Conservation (phyloP, 768 basidiomycete genomes). For the Lactarius trivialis region DNA sequence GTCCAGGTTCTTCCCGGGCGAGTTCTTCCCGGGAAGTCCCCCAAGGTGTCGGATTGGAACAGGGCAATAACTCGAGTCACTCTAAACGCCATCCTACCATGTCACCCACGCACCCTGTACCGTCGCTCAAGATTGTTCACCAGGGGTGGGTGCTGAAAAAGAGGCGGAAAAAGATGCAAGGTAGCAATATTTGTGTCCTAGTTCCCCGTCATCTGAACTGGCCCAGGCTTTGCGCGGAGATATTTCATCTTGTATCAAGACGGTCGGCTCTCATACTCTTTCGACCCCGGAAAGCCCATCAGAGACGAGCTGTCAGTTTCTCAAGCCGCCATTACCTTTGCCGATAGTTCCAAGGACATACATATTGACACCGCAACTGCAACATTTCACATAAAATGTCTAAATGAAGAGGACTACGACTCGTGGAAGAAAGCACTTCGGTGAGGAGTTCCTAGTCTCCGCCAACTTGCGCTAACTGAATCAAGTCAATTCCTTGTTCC, state of each 20-base stretch:
- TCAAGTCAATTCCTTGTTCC: conserved; percentile 58
- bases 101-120: background rate
- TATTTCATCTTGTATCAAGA: conserved; percentile 67
- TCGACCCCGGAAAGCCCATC: conserved; percentile 62
- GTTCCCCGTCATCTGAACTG: background rate
- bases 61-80: conserved; percentile 1
- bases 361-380: conserved; percentile 71
- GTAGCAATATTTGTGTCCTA: conserved; percentile 32
- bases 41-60: background rate
- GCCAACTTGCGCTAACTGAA: conserved; percentile 1
- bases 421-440: conserved; percentile 72
- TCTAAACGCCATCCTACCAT: background rate
- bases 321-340: conserved; percentile 72
- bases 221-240: conserved; percentile 67
- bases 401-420: conserved; percentile 63
- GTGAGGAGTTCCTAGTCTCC: conserved; percentile 31
- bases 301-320: conserved; percentile 60
- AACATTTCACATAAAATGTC: conserved; percentile 78
- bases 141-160: conserved; percentile 87
- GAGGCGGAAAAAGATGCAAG: conserved; percentile 83
- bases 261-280: conserved; percentile 68
- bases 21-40: background rate
- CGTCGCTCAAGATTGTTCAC: conserved; percentile 33
- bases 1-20: background rate
- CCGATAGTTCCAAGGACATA: conserved; percentile 68